Base-by-base conservation (phyloP, 2,329 filamentous ascomycete species). In the Fusarium drepaniforme region DNA sequence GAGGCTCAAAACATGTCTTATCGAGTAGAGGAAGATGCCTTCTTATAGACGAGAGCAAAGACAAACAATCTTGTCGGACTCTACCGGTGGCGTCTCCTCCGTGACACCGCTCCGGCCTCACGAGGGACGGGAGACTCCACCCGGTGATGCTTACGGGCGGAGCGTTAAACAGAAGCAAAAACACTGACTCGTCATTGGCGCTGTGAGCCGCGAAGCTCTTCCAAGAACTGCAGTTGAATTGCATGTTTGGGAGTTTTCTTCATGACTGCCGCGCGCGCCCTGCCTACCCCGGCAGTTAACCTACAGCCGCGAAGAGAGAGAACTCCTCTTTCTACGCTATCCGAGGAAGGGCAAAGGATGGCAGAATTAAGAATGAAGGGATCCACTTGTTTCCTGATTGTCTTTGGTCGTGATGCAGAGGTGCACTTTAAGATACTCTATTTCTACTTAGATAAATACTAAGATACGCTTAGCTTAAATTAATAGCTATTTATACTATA, bases 1-100 rank as follows among this genome's bases (percentile, higher is more conserved):
- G 59, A 58, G 28, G 57, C 51, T 66, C 2, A 21, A 51, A 35
- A 42, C 18, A 25, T 62, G 28, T 40, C 21, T 59, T n/a, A 15
- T 33, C 37, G 64, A 42, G 61, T 38, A 57, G 68, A 70, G 72
- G 72, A 73, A 42, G 59, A 72, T 64, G 74, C 64, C 68, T 72
- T 78, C 77, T 78, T 78, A 78, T 78, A 78, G 76, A 77, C 64
- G 37, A 68, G 30, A 68, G 28, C 33, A 59, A 46, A 16, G 23
- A 11, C 28, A 46, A 40, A 40, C n/a, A 9, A 16, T 40, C n/a
- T 46, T 51, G 37, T 73, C 73, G 73, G 72, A 28, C 67, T 30
- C 62, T 57, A 51, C 73, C 73, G 72, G 61, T 64, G 65, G 65
- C 67, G 64, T 57, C 56, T 60, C 9, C 66, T 63, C 71, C 68